These are phyloP conservation scores for Cordyceps fumosorosea DNA, from an alignment of 2,329 filamentous ascomycete species.

Conservation along the genomic window DNA sequence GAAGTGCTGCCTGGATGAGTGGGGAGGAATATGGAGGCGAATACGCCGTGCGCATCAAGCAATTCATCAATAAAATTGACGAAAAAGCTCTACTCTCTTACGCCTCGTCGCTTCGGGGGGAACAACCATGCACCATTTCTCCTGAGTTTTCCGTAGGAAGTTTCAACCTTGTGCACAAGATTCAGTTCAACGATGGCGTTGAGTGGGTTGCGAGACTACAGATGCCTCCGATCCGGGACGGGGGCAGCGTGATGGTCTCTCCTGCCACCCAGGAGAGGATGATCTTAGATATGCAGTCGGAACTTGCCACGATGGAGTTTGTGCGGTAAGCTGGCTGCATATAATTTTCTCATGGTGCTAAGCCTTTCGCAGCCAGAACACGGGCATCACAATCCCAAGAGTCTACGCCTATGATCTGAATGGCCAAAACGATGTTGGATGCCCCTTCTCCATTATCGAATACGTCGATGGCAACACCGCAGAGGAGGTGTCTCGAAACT, in stretches of 20 bases:
- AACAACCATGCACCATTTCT: neutral
- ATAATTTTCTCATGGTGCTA: neutral
- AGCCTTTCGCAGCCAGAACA: neutral
- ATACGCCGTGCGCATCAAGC: neutral
- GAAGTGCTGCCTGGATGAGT: neutral
- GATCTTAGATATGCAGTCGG: neutral
- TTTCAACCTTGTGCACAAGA: constrained; percentile 1
- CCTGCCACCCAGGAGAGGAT: neutral
- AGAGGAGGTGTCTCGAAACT: neutral
- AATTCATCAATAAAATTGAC: neutral
- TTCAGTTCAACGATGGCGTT: constrained; percentile 1
- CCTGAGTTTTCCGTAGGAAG: neutral
- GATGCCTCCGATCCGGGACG: neutral
- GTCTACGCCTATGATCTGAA: neutral
- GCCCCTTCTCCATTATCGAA: constrained; percentile 3
- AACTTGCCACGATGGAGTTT: constrained; percentile 10
- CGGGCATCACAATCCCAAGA: constrained; percentile 1
- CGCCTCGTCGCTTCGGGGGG: constrained; percentile 3
- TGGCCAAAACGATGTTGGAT: neutral
- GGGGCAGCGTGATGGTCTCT: neutral
- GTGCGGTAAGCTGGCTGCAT: neutral
- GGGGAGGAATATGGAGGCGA: constrained; percentile 1
- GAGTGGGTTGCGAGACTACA: neutral
- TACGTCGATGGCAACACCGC: constrained; percentile 4
- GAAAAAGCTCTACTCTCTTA: neutral